Evolutionary conservation across 768 basidiomycete genomes (phyloP).

Genomic region (Naematelia encephala): DNA sequence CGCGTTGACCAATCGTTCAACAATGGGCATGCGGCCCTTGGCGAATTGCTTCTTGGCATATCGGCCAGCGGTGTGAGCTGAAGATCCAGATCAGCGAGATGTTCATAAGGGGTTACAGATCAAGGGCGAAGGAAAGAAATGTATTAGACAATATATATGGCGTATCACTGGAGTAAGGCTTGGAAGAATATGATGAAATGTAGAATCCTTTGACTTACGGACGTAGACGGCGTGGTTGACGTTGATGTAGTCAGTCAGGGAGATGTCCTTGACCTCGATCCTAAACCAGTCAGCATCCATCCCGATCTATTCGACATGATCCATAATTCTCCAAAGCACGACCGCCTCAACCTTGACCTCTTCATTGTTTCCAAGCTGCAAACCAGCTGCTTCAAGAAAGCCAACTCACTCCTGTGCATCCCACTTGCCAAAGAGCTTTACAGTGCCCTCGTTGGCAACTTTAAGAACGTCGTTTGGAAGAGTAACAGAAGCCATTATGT

Average conservation of each 20-base stretch:
- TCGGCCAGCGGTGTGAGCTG: constrained; percentile 92
- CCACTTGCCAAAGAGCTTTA: constrained; percentile 99
- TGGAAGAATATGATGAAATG: neutral
- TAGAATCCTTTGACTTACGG: constrained; percentile 51
- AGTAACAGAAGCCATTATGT: neutral
- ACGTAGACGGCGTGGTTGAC: constrained; percentile 95
- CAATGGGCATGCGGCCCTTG: constrained; percentile 99
- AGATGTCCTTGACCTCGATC: constrained; percentile 99
- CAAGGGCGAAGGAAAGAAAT: no score
- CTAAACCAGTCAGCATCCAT: constrained; percentile 52
- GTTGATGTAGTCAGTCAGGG: constrained; percentile 98
- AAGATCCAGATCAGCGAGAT: neutral
- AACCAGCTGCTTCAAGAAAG: neutral
- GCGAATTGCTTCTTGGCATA: constrained; percentile 99
- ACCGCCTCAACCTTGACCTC: neutral
- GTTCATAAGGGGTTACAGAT: no score
- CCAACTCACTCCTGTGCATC: constrained; percentile 87
- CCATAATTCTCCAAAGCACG: no score
- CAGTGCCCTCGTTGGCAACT: constrained; percentile 54
- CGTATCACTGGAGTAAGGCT: no score
- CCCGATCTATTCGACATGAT: no score
- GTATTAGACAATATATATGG: no score
- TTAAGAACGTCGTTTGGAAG: constrained; percentile 51
- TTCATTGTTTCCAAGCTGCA: constrained; percentile 2
- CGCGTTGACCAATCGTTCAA: constrained; percentile 98